Base-by-base conservation (phyloP, 1,139 yeast genomes). In the Zygoascus hellenicus region DNA sequence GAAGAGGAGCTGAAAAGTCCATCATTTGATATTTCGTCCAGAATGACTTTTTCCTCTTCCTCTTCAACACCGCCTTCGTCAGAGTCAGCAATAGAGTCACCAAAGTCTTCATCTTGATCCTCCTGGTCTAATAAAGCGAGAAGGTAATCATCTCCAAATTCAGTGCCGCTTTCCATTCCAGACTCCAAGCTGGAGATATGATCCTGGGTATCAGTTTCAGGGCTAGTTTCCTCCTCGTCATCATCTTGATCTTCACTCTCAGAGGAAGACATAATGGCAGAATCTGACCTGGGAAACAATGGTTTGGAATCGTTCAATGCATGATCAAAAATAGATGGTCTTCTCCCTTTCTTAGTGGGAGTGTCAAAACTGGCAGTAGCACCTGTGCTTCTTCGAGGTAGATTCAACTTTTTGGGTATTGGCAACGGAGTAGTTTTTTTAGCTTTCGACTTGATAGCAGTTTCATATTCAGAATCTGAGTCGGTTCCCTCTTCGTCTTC, bases 11-110 rank as follows among this genome's bases (percentile, higher is more conserved):
- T 52, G 42, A 55, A 54, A 9, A 58, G 37, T 19, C 58, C 61
- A 42, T 56, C 57, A 17, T 54, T 51, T 29, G 58, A 52, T 16
- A 63, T 51, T 40, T 68, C 71, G 38, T 63, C 60, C 10, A 63
- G 58, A 45, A 68, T 65, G 17, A 67, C 68, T 35, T 58, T 60
- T 48, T 67, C 72, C 49, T 68, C 72, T 26, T 61, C 63, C 14
- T 58, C 59, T 49, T 67, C 71, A 9, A 53, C 59, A 14, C 51
- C 60, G 36, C 46, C 62, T 15, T 59, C 60, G 28, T 55, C 59
- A 30, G 48, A 55, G 14, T 69, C 72, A 31, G 58, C 63, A 7
- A 55, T 54, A 15, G 51, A 56, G 28, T 54, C 59, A 28, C 49
- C 56, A 14, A 43, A 48, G 33, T 50, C 56, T 19, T 63, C 66